Evolutionary conservation across 306 rosid genomes (phyloP).

Genomic region (Fragaria ananassa): DNA sequence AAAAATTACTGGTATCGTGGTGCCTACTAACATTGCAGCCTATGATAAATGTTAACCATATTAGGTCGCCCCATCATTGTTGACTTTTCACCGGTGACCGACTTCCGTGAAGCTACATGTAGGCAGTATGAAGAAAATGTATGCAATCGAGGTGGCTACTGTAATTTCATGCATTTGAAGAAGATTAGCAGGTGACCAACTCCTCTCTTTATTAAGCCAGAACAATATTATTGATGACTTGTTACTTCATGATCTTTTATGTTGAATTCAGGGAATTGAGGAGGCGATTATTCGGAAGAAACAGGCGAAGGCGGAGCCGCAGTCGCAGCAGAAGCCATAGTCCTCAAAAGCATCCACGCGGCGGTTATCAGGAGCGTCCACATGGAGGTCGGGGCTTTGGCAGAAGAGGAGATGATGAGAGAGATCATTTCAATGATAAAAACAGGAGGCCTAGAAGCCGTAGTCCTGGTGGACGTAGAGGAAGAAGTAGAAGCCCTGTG

Average conservation of each 20-base stretch:
- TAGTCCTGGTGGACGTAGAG: constrained; percentile 83
- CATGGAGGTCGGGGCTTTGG: constrained; percentile 60
- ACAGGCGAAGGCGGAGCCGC: constrained; percentile 58
- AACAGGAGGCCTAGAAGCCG: constrained; percentile 82
- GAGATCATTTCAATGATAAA: constrained; percentile 65
- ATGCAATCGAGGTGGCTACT: constrained; percentile 96
- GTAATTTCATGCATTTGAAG: constrained; percentile 97
- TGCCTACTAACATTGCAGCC: constrained; percentile 19
- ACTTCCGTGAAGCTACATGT: constrained; percentile 98
- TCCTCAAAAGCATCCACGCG: constrained; percentile 60
- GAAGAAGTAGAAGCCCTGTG: constrained; percentile 80
- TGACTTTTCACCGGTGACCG: constrained; percentile 97
- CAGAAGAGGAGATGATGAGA: constrained; percentile 81
- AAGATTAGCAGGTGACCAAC: constrained; percentile 76
- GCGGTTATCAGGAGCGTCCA: constrained; percentile 65
- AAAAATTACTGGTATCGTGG: neutral
- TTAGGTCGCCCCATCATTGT: constrained; percentile 93
- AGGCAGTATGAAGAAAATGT: constrained; percentile 99
- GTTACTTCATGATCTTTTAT: neutral
- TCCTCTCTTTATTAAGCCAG: neutral
- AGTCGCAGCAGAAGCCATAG: constrained; percentile 82
- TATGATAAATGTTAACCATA: constrained; percentile 10
- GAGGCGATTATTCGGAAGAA: constrained; percentile 79
- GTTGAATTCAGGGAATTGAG: constrained; percentile 72
- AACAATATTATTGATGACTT: neutral